Evolutionary conservation across 2,329 filamentous ascomycete species (phyloP).

Genomic region (Elsinoe perseae): DNA sequence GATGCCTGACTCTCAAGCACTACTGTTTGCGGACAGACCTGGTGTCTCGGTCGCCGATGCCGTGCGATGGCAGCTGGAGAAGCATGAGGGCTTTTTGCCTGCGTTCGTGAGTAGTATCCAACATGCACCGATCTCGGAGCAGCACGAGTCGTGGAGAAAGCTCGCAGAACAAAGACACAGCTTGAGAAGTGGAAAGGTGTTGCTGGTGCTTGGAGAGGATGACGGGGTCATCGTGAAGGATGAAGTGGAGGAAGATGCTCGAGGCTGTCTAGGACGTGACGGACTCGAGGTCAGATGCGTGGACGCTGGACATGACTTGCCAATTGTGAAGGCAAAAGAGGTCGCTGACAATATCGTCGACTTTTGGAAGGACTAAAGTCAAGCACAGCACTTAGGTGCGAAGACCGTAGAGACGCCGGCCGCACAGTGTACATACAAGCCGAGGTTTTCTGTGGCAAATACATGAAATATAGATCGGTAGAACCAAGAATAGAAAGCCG

Average conservation of each 20-base stretch:
- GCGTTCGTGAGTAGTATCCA: conserved; percentile 66
- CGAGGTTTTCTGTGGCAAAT: no score
- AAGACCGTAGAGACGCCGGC: no score
- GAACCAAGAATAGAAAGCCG: no score
- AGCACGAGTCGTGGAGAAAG: conserved; percentile 54
- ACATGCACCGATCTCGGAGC: conserved; percentile 59
- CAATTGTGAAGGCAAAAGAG: conserved; percentile 52
- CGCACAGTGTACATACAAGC: no score
- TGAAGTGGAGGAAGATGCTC: conserved; percentile 57
- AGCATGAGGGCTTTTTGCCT: conserved; percentile 59
- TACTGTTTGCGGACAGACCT: conserved; percentile 46
- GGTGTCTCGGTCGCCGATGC: conserved; percentile 53
- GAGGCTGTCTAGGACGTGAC: conserved; percentile 46
- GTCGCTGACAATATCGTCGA: conserved; percentile 48
- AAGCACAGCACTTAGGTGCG: background rate
- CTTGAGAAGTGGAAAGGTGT: conserved; percentile 45
- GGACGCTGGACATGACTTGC: conserved; percentile 62
- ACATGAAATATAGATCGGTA: no score
- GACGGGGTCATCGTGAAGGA: conserved; percentile 61
- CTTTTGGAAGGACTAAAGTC: conserved; percentile 29
- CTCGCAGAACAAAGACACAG: conserved; percentile 42
- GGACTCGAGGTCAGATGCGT: conserved; percentile 52
- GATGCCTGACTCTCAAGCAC: conserved; percentile 22
- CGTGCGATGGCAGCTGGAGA: conserved; percentile 60
- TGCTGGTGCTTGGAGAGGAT: conserved; percentile 57